phyloP scores from a whole-genome alignment of 306 rosid species.

The Trichosanthes truncata region DNA sequence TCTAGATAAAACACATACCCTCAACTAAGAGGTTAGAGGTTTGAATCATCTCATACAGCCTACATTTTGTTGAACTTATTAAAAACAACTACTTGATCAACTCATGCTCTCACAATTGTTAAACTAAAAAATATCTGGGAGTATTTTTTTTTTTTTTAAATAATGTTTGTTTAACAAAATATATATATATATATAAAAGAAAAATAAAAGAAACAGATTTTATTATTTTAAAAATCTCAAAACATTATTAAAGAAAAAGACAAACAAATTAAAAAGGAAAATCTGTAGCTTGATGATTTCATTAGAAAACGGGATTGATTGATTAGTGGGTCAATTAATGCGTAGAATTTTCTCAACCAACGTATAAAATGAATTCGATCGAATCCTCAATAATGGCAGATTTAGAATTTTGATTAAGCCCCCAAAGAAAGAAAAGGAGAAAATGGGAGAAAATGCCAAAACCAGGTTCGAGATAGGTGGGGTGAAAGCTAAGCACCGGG shows the following conservation, averaged over 20 bases:
- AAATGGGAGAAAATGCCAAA: background rate
- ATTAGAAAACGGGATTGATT: background rate
- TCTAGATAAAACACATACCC: too few relatives aligned
- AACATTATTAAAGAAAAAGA: background rate
- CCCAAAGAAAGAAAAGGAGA: background rate
- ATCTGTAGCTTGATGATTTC: background rate
- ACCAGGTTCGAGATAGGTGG: background rate
- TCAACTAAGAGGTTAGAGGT: too few relatives aligned
- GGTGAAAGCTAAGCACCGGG: background rate
- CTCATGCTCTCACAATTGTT: too few relatives aligned
- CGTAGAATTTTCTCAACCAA: background rate
- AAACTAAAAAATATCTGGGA: too few relatives aligned
- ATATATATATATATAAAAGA: too few relatives aligned
- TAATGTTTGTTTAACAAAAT: too few relatives aligned
- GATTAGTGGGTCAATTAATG: background rate
- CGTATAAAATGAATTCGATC: background rate
- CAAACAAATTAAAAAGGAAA: background rate
- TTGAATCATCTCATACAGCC: too few relatives aligned
- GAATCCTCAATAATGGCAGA: background rate
- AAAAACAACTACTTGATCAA: too few relatives aligned
- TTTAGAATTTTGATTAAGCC: background rate
- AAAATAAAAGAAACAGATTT: background rate
- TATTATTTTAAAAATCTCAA: background rate
- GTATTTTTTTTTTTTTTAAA: too few relatives aligned
- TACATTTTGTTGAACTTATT: too few relatives aligned